Percentiles rank a stretch among this genome's conserved stretches.
Conservation (phyloP, 169 alveolate species). For the Miamiensis avidus region DNA sequence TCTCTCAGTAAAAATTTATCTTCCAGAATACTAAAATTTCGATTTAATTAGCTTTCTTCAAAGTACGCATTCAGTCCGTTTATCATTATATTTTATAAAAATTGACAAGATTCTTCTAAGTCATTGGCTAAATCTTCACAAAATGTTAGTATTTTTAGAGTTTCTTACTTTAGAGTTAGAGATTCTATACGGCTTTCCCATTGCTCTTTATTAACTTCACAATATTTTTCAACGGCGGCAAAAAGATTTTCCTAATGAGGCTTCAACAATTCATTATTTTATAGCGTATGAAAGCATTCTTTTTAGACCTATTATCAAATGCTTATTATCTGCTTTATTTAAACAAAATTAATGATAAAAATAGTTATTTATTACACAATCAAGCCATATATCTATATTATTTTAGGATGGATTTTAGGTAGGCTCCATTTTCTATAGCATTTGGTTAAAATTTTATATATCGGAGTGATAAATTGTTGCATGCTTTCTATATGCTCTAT, state of each 20-base stretch:
- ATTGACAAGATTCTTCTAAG: neutral
- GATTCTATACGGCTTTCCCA: neutral
- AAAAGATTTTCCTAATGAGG: neutral
- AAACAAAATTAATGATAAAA: no score
- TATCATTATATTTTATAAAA: neutral
- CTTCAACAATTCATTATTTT: no score
- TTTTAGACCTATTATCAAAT: neutral
- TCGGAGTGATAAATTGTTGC: neutral
- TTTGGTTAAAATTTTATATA: neutral
- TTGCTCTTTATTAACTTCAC: neutral
- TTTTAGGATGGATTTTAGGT: neutral
- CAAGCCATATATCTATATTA: neutral
- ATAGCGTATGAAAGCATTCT: neutral
- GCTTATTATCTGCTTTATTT: no score
- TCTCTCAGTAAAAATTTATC: neutral
- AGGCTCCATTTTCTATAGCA: neutral
- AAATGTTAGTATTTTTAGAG: neutral
- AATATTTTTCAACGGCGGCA: neutral
- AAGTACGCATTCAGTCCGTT: neutral
- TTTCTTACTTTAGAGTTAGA: neutral
- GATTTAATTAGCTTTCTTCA: neutral
- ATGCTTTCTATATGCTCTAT: neutral
- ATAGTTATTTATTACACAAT: neutral
- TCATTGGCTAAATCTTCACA: neutral
- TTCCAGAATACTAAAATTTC: neutral